A percentile compares a stretch with the other conserved stretches of the same genome.
Conservation (phyloP, 2,329 filamentous ascomycete species). For the Microcera coccophila region DNA sequence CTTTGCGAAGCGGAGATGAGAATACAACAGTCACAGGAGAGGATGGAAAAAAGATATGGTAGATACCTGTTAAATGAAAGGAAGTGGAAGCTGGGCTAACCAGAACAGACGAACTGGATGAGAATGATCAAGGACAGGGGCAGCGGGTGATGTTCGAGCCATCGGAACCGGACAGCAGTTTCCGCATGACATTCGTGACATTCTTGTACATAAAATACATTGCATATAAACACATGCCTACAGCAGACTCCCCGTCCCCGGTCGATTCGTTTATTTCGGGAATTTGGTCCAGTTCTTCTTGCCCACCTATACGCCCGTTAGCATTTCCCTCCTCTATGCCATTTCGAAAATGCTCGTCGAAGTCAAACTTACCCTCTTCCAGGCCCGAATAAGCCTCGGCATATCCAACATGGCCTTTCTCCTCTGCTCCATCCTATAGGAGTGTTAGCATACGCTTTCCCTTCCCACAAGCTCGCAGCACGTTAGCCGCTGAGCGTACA, state of each 20-base stretch:
- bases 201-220: conserved; percentile 33
- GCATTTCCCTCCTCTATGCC: conserved; percentile 20
- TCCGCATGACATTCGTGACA: conserved; percentile 13
- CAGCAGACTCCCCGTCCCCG: conserved; percentile 16
- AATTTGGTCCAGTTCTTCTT: conserved; percentile 55
- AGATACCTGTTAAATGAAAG: background rate
- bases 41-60: background rate
- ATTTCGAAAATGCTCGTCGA: too few relatives aligned
- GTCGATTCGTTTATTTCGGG: conserved; percentile 45
- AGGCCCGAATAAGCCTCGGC: conserved; percentile 85
- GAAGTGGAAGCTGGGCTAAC: background rate
- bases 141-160: background rate
- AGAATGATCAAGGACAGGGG: background rate
- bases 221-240: conserved; percentile 29
- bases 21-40: background rate
- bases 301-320: conserved; percentile 46
- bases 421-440: conserved; percentile 72
- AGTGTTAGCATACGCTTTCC: conserved; percentile 14
- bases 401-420: conserved; percentile 92
- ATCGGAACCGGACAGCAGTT: conserved; percentile 4
- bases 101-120: too few relatives aligned
- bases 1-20: too few relatives aligned
- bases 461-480: background rate
- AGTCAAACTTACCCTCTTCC: conserved; percentile 75
- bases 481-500: conserved; percentile 30